These are phyloP conservation scores for Xerocomus brunneocitrinus DNA, from an alignment of 768 basidiomycete genomes.

Conservation along the genomic window DNA sequence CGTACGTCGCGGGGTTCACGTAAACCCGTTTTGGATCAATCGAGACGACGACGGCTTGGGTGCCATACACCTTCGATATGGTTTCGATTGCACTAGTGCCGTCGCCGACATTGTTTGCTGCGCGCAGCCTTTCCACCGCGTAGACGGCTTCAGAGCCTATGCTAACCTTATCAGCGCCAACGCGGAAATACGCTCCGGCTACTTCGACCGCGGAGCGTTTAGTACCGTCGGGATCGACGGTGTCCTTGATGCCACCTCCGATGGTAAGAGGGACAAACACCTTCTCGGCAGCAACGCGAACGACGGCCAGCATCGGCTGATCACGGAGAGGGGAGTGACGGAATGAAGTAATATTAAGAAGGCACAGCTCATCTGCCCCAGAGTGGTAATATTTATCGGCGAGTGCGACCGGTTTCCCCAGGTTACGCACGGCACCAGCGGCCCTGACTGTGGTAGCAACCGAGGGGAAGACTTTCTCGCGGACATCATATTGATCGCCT, in stretches of 20 bases:
- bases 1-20: conserved; percentile 60
- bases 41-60: conserved; percentile 97
- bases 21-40: conserved; percentile 89
- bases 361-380: conserved; percentile 94
- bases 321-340: conserved; percentile 91
- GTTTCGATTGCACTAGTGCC: conserved; percentile 89
- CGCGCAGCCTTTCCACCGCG: conserved; percentile 80
- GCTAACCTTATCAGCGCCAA: conserved; percentile 97
- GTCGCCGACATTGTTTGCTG: conserved; percentile 45
- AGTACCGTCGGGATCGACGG: conserved; percentile 92
- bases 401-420: conserved; percentile 94
- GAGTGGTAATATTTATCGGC: conserved; percentile 79
- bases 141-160: conserved; percentile 96
- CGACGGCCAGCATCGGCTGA: conserved; percentile 97
- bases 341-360: conserved; percentile 99
- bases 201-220: conserved; percentile 84
- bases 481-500: conserved; percentile 98
- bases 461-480: conserved; percentile 57
- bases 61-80: conserved; percentile 85
- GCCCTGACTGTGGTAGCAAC: conserved; percentile 35
- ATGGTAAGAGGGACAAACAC: conserved; percentile 98
- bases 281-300: conserved; percentile 80
- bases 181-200: conserved; percentile 92
- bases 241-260: conserved; percentile 97
- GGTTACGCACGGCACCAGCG: conserved; percentile 85